phyloP scores from a whole-genome alignment of 495 filamentous ascomycete species.

The Talaromyces liani region DNA sequence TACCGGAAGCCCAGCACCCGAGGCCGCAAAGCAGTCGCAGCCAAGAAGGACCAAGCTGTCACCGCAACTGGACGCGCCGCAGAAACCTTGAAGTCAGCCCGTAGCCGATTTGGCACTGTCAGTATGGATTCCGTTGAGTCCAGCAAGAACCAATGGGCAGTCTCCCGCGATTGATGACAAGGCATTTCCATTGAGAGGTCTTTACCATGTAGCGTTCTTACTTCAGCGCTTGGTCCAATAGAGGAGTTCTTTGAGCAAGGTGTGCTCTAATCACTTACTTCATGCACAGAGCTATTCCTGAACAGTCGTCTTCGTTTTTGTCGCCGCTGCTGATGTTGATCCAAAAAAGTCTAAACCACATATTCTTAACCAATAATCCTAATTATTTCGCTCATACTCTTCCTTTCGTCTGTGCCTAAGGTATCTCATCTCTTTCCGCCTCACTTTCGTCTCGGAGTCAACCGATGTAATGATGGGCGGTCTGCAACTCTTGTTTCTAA shows the following conservation, averaged over 20 bases:
- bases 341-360: not conserved
- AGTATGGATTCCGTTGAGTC: constrained; percentile 7
- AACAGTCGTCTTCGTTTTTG: not conserved
- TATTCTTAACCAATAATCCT: not conserved
- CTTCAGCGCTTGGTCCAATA: not conserved
- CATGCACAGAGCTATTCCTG: constrained; percentile 2
- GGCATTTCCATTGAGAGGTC: not conserved
- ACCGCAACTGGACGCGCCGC: constrained; percentile 7
- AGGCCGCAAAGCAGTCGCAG: not conserved
- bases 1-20: constrained; percentile 66
- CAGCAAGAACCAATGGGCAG: constrained; percentile 8
- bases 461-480: not conserved
- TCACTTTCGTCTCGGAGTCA: not conserved
- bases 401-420: not conserved
- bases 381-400: not conserved
- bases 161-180: constrained; percentile 1
- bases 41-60: constrained; percentile 1
- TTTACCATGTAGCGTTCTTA: not conserved
- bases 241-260: not conserved
- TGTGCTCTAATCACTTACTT: not conserved
- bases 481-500: not conserved
- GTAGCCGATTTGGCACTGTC: constrained; percentile 3
- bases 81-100: constrained; percentile 9
- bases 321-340: not conserved
- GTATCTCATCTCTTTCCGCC: not conserved